Base-by-base conservation (phyloP, 2,329 filamentous ascomycete genomes). In the Capronia coronata region DNA sequence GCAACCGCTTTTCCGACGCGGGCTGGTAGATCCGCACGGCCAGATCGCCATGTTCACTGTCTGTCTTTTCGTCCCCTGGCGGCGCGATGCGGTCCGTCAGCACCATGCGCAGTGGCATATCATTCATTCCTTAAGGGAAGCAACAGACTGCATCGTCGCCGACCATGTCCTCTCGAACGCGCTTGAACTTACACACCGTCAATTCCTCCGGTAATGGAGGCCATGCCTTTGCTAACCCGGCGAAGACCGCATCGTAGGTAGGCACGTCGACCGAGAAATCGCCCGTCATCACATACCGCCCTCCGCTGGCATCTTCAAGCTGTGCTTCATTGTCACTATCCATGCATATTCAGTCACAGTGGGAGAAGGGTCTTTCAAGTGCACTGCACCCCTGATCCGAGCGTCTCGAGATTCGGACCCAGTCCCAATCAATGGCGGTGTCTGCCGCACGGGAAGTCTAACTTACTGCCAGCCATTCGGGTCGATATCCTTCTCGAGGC, bases 11-110 rank as follows among this genome's bases (percentile, higher is more conserved):
- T 21, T 47, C 39, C 1, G 49, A 46, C 3, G 48, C 43, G n/a
- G 56, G 54, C 25, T 49, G 54, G 50, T 58, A 58, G n/a, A 58
- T 56, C 21, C 56, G 53, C 13, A 58, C 54, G 18, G 46, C 48
- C 3, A 52, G 48, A 16, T 45, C 39, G n/a, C 46, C 51, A 46
- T 48, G 42, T 21, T 47, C 16, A n/a, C 19, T 49, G 9, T 51
- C 47, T 14, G 48, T 54, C 40, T 44, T 49, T 35, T 58, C 55
- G 29, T 56, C 52, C 45, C 50, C 53, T 58, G 21, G 2, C 21
- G 25, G 23, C 9, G 23, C 3, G 21, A 43, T 14, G 9, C 14
- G 40, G 25, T 22, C 29, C 21, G 29, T 21, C 13, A 6, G 42
- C n/a, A n/a, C n/a, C n/a, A n/a, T n/a, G n/a, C n/a, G n/a, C n/a